Evolutionary conservation across 352 stramenopile genomes (phyloP).

Genomic region (Pythium scleroteichum): DNA sequence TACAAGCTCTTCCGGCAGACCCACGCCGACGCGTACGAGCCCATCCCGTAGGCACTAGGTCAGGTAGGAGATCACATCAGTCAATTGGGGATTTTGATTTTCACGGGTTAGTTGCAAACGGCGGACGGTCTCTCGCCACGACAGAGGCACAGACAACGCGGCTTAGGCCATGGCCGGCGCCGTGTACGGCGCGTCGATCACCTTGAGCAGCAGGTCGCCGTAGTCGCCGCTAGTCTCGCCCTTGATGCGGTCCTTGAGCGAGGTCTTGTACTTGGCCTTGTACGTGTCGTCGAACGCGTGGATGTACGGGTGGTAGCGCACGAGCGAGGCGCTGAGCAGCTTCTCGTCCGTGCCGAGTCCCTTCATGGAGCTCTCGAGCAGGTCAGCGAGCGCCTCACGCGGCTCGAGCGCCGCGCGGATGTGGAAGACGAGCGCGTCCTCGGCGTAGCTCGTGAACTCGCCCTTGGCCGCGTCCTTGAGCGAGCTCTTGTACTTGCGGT

Average conservation of each 20-base stretch:
- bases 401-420: conserved; percentile 56
- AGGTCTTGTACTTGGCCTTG: conserved; percentile 34
- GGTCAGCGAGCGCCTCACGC: conserved; percentile 32
- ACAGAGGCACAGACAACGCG: neutral
- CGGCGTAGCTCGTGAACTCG: conserved; percentile 67
- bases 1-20: conserved; percentile 13
- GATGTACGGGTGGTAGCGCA: conserved; percentile 36
- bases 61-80: neutral
- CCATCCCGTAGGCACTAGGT: conserved; percentile 11
- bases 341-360: conserved; percentile 47
- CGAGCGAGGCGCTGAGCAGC: conserved; percentile 27
- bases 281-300: conserved; percentile 30
- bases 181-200: conserved; percentile 31
- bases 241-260: conserved; percentile 42
- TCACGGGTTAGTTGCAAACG: too few relatives aligned
- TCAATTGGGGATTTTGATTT: too few relatives aligned
- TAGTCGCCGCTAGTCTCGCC: conserved; percentile 38
- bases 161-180: conserved; percentile 9
- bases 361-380: conserved; percentile 38
- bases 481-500: conserved; percentile 62
- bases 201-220: conserved; percentile 30
- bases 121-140: too few relatives aligned
- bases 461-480: conserved; percentile 50
- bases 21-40: conserved; percentile 9
- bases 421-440: conserved; percentile 60